Percentiles rank a stretch among this genome's conserved stretches.
Conservation (phyloP, 805 yeast species). For the Candida michaelii region DNA sequence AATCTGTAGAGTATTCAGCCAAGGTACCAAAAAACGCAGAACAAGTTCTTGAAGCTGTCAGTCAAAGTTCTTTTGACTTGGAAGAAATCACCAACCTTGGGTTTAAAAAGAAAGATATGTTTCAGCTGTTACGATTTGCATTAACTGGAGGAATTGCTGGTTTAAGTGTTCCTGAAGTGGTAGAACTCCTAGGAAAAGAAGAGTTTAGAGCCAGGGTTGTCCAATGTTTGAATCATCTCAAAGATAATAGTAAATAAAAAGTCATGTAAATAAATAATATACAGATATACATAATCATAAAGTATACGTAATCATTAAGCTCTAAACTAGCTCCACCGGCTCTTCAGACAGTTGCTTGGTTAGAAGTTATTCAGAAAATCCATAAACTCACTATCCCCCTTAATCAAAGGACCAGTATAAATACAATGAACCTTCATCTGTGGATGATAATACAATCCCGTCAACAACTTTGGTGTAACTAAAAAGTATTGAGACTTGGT, state of each 20-base stretch:
- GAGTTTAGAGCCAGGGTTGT: slow-evolving; percentile 30
- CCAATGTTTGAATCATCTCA: background rate
- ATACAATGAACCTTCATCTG: slow-evolving; percentile 87
- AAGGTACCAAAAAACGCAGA: slow-evolving; percentile 16
- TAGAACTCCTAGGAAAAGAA: slow-evolving; percentile 52
- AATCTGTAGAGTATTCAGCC: slow-evolving; percentile 9
- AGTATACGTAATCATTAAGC: too few species aligned
- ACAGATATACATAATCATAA: too few species aligned
- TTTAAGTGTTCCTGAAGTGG: slow-evolving; percentile 56
- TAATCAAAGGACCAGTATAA: slow-evolving; percentile 37
- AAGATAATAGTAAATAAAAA: background rate
- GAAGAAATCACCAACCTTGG: background rate
- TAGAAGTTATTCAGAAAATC: slow-evolving; percentile 23
- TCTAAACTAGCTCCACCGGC: too few species aligned
- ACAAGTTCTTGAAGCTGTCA: slow-evolving; percentile 17
- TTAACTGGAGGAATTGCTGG: slow-evolving; percentile 73
- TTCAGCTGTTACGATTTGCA: slow-evolving; percentile 63
- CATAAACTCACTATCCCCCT: slow-evolving; percentile 24
- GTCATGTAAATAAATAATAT: background rate
- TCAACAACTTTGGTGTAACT: slow-evolving; percentile 87
- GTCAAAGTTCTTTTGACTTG: slow-evolving; percentile 10
- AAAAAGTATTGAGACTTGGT: slow-evolving; percentile 79
- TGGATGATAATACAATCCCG: slow-evolving; percentile 72
- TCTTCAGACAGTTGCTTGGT: too few species aligned
- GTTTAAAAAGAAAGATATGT: slow-evolving; percentile 42